phyloP scores from a whole-genome alignment of 2,329 filamentous ascomycete genomes.

The Didymella keratinophila region DNA sequence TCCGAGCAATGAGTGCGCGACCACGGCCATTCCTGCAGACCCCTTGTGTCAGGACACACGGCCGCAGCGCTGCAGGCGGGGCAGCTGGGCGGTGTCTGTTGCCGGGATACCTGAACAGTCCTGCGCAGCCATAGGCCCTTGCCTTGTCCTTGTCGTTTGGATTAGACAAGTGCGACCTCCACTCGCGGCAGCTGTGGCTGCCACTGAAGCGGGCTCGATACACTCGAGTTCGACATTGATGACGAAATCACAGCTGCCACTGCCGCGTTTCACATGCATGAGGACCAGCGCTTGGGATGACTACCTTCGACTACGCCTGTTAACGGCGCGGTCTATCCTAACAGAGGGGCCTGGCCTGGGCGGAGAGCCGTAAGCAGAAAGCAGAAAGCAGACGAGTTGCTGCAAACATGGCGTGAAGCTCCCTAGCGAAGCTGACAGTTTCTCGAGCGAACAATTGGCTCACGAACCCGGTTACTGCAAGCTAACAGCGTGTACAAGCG shows the following conservation, averaged over 20 bases:
- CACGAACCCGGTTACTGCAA: constrained; percentile 34
- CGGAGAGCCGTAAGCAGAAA: constrained; percentile 34
- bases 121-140: constrained; percentile 14
- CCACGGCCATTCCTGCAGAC: constrained; percentile 23
- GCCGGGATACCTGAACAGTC: constrained; percentile 18
- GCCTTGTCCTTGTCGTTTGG: constrained; percentile 24
- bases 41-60: constrained; percentile 23
- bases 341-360: constrained; percentile 21
- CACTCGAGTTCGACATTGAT: constrained; percentile 19
- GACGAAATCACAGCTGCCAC: constrained; percentile 30
- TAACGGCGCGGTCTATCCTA: constrained; percentile 20
- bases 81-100: constrained; percentile 24
- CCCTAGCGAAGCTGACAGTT: constrained; percentile 28
- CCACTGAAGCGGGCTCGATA: constrained; percentile 22
- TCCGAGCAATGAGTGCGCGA: not conserved
- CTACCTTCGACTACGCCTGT: constrained; percentile 7
- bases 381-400: constrained; percentile 29
- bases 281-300: constrained; percentile 23
- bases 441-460: constrained; percentile 36
- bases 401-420: constrained; percentile 19
- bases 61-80: constrained; percentile 23
- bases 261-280: constrained; percentile 42
- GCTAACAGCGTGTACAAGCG: constrained; percentile 38
- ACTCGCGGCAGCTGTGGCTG: constrained; percentile 13
- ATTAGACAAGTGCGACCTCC: constrained; percentile 15